phyloP scores from a whole-genome alignment of 2,329 filamentous ascomycete genomes.

The Ophiostoma himal-ulmi region DNA sequence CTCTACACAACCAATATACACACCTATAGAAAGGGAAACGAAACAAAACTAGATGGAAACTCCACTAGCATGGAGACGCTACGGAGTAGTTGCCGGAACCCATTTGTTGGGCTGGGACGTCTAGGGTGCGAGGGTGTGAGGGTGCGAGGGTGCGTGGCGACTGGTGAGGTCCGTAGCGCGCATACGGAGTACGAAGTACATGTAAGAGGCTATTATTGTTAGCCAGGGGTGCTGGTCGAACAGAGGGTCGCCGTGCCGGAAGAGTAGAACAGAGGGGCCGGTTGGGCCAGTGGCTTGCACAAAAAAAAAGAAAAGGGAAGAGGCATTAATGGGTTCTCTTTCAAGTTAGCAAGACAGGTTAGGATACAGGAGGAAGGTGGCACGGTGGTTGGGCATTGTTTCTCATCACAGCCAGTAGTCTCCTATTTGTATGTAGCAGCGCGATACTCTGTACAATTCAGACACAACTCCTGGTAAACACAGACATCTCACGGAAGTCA shows the following conservation, averaged over 20 bases:
- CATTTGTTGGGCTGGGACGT: slow-evolving; percentile 24
- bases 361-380: neutral
- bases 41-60: neutral
- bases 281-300: slow-evolving; percentile 10
- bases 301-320: too few relatives aligned
- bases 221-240: neutral
- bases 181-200: neutral
- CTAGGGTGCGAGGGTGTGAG: slow-evolving; percentile 16
- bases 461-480: too few relatives aligned
- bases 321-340: neutral
- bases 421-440: neutral
- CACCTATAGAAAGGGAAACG: slow-evolving; percentile 2
- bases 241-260: slow-evolving; percentile 15
- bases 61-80: slow-evolving; percentile 19
- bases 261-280: slow-evolving; percentile 19
- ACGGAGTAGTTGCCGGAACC: slow-evolving; percentile 23
- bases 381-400: neutral
- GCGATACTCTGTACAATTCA: neutral
- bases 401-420: neutral
- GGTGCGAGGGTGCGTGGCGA: neutral
- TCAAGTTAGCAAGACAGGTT: too few relatives aligned
- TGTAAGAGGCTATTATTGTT: neutral
- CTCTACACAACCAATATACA: neutral
- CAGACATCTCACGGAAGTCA: neutral
- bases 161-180: neutral